Conservation (phyloP, 202 grass and related monocot genomes). For the Setaria italica region DNA sequence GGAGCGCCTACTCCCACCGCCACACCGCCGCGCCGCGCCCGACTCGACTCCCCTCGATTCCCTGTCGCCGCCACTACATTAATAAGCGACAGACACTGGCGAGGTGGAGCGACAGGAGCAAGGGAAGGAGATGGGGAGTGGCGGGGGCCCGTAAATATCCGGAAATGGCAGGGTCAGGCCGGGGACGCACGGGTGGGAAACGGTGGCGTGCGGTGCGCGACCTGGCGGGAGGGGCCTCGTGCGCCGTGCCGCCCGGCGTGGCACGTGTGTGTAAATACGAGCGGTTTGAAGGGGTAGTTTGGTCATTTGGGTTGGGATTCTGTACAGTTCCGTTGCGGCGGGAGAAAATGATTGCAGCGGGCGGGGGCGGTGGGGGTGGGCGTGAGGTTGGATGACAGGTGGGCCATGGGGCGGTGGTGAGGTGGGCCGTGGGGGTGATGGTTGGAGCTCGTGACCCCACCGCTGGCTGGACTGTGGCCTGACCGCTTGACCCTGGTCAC, state of each 20-base stretch:
- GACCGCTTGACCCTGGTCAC: slow-evolving; percentile 8
- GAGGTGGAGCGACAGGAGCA: neutral
- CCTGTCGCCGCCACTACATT: slow-evolving; percentile 26
- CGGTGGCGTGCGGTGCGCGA: neutral
- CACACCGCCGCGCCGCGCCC: neutral
- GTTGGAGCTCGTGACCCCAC: slow-evolving; percentile 50
- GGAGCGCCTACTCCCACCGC: neutral
- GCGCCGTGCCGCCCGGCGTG: slow-evolving; percentile 31
- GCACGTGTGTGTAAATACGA: neutral
- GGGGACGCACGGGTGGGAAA: neutral
- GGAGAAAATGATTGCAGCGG: slow-evolving; percentile 8
- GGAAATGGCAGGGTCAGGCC: neutral
- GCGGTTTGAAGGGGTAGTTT: fast-evolving
- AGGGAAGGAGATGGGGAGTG: slow-evolving; percentile 21
- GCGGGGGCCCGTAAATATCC: slow-evolving; percentile 31
- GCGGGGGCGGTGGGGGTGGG: neutral
- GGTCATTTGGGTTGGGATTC: neutral
- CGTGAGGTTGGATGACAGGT: neutral
- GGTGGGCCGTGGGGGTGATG: neutral
- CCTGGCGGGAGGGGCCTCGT: slow-evolving; percentile 35
- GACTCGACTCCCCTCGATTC: neutral
- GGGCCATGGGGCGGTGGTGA: neutral
- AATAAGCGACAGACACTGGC: neutral
- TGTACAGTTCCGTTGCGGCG: neutral
- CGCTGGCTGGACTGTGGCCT: slow-evolving; percentile 20